Conservation (phyloP, 441 rosid species). For the Populus tomentosa region DNA sequence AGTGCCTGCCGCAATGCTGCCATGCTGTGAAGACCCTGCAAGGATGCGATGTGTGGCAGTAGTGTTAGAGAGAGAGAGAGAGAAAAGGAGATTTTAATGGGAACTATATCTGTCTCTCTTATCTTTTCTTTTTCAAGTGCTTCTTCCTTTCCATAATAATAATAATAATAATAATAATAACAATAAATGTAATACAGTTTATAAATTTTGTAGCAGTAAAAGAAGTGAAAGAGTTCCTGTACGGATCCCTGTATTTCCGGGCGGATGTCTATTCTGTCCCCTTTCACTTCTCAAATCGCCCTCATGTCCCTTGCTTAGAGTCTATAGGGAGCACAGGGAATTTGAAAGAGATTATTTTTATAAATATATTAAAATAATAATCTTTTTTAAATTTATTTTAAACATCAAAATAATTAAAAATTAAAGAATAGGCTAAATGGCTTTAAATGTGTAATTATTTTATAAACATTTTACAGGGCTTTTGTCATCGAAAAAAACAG, state of each 20-base stretch:
- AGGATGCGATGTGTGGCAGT: constrained; percentile 48
- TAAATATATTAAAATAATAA: too few species aligned
- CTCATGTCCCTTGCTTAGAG: constrained; percentile 18
- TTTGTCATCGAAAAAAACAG: not conserved
- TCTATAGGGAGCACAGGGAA: too few species aligned
- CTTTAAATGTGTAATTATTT: too few species aligned
- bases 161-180: too few species aligned
- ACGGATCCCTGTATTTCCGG: constrained; percentile 61
- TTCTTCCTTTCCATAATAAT: not conserved
- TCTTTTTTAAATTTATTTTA: too few species aligned
- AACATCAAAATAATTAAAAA: too few species aligned
- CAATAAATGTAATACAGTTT: not conserved
- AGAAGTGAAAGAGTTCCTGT: constrained; percentile 22
- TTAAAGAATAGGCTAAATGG: too few species aligned
- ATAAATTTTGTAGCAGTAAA: not conserved
- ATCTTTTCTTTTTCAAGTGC: not conserved
- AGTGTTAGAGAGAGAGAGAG: not conserved
- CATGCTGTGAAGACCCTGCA: constrained; percentile 34
- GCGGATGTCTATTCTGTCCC: constrained; percentile 67
- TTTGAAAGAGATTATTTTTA: too few species aligned
- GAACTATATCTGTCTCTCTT: not conserved
- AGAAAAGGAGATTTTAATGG: not conserved
- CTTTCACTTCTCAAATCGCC: constrained; percentile 31
- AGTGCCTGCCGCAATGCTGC: constrained; percentile 30
- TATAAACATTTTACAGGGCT: not conserved